Evolutionary conservation across 345 rosid species (phyloP).

Genomic region (Populus alba): DNA sequence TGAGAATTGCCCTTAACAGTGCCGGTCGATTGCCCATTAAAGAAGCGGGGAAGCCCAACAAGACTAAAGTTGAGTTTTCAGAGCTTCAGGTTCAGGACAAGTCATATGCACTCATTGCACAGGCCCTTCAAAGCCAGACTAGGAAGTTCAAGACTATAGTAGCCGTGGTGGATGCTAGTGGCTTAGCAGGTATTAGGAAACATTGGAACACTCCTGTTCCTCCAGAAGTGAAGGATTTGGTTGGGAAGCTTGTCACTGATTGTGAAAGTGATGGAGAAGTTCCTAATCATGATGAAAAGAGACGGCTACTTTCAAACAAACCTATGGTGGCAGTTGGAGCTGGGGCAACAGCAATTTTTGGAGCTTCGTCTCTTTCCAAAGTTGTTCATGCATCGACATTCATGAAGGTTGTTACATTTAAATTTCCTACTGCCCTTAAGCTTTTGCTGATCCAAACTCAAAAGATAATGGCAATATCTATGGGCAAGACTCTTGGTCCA

Average conservation of each 20-base stretch:
- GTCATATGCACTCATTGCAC: conserved; percentile 69
- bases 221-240: conserved; percentile 58
- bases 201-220: conserved; percentile 80
- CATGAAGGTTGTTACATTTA: conserved; percentile 54
- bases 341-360: conserved; percentile 80
- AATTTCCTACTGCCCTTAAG: conserved; percentile 63
- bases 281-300: conserved; percentile 39
- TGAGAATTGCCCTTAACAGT: conserved; percentile 76
- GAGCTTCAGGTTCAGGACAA: conserved; percentile 73
- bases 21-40: conserved; percentile 60
- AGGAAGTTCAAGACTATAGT: conserved; percentile 64
- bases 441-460: conserved; percentile 63
- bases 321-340: conserved; percentile 89
- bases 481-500: conserved; percentile 56
- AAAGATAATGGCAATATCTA: conserved; percentile 54
- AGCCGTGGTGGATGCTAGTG: conserved; percentile 80
- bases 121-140: conserved; percentile 72
- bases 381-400: conserved; percentile 68
- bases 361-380: conserved; percentile 79
- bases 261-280: conserved; percentile 41
- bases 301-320: conserved; percentile 47
- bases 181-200: conserved; percentile 71
- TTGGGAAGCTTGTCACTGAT: conserved; percentile 45
- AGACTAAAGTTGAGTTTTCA: conserved; percentile 44
- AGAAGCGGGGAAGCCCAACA: conserved; percentile 31